Base-by-base conservation (phyloP, 140 eudicot species). In the Senecio squalidus region DNA sequence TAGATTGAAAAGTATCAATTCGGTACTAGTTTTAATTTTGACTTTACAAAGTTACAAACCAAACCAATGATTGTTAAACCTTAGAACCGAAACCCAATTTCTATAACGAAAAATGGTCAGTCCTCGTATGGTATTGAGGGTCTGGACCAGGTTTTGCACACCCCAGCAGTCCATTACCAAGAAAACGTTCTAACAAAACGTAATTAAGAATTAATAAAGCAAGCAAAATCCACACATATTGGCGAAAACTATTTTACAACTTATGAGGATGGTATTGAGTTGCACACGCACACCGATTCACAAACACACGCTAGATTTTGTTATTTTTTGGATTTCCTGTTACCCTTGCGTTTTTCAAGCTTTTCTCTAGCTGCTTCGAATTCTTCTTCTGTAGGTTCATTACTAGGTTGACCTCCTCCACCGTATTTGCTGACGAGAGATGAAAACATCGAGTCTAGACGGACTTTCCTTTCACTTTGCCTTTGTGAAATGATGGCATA, bases 311-410 rank as follows among this genome's bases (percentile, higher is more conserved):
- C 33, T 15, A 60, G 24, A 5, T 22, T 13, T 21, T 7, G 16
- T 0, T 10, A 39, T 10, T 16, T 24, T 67, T 76, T 88, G 25
- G 88, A 64, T 53, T 69, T 76, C n/a, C 63, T 72, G 9, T 67
- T 59, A 3, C 67, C 43, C 69, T 65, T 84, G 4, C 77, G 73
- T 53, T 84, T 68, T 60, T 84, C 88, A 14, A 88, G 67, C 30
- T 64, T 88, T 62, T 48, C 71, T 58, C 77, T 72, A 20, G 84
- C 86, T 69, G 86, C 97, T 72, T 82, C 88, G 60, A 89, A 89
- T 59, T 89, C 97, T 73, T 89, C 97, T 16, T 82, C 97, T 3
- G 80, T 79, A n/a, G 97, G 89, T 60, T 84, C 95, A 9, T 75
- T 45, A 58, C 34, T 38, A 15, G 68, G 29, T 49, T 70, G 72